Evolutionary conservation across 2,329 filamentous ascomycete species (phyloP).

Genomic region (Trichocomaceae sp.): DNA sequence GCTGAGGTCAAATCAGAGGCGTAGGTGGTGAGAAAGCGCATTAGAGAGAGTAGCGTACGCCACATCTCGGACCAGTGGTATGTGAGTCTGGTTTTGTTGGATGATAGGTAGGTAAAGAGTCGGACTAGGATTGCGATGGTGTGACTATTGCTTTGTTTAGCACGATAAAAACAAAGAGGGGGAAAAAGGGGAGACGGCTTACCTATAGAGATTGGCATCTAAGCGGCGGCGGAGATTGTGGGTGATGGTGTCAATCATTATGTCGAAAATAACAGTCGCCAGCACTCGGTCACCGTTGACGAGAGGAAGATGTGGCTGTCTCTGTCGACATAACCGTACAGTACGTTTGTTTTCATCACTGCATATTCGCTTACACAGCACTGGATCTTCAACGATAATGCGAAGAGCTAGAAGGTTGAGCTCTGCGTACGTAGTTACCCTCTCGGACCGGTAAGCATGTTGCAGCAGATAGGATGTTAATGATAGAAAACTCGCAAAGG

Average conservation of each 20-base stretch:
- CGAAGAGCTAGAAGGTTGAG: conserved; percentile 79
- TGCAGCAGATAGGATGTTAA: conserved; percentile 88
- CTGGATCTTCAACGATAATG: conserved; percentile 76
- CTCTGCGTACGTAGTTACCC: conserved; percentile 75
- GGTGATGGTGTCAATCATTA: conserved; percentile 83
- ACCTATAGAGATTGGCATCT: conserved; percentile 76
- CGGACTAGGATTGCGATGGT: conserved; percentile 76
- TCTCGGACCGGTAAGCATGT: conserved; percentile 76
- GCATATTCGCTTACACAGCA: conserved; percentile 76
- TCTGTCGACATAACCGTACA: conserved; percentile 81
- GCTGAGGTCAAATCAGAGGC: conserved; percentile 65
- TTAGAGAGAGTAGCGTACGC: conserved; percentile 76
- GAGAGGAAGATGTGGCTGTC: conserved; percentile 75
- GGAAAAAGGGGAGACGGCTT: conserved; percentile 14
- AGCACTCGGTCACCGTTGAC: conserved; percentile 66
- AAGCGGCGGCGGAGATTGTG: conserved; percentile 84
- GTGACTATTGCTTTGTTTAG: conserved; percentile 39
- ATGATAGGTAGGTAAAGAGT: conserved; percentile 74
- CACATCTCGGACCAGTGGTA: conserved; percentile 98
- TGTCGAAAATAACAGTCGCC: conserved; percentile 71
- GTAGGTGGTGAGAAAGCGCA: conserved; percentile 87
- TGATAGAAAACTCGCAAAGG: conserved; percentile 76
- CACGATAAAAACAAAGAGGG: too few species aligned
- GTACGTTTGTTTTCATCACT: conserved; percentile 65
- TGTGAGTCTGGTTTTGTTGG: conserved; percentile 68